Conservation (phyloP, 306 rosid species). For the Malus orientalis region DNA sequence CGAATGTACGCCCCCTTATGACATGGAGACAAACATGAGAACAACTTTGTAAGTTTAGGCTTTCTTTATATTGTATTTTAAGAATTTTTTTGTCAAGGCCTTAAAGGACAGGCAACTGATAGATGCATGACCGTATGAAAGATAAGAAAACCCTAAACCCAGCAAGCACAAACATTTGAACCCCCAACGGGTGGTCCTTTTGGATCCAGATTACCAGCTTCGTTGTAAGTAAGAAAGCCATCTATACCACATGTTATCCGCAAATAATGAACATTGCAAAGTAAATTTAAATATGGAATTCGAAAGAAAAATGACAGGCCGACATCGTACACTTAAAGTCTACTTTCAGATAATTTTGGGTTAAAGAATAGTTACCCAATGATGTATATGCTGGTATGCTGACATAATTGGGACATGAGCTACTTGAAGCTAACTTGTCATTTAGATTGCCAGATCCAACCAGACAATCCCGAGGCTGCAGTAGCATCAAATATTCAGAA, state of each 20-base stretch:
- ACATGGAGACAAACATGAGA: not conserved
- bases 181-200: not conserved
- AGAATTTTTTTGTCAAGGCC: not conserved
- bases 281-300: not conserved
- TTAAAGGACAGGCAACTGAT: not conserved
- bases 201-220: not conserved
- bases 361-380: slow-evolving; percentile 25
- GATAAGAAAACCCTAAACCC: not conserved
- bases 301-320: not conserved
- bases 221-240: not conserved
- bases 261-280: not conserved
- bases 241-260: not conserved
- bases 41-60: not conserved
- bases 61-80: not conserved
- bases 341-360: not conserved
- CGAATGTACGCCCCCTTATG: too few species aligned
- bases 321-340: not conserved
- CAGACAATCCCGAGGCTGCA: slow-evolving; percentile 84
- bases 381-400: slow-evolving; percentile 56
- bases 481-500: slow-evolving; percentile 1
- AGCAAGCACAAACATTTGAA: not conserved
- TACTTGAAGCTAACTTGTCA: slow-evolving; percentile 35
- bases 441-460: slow-evolving; percentile 26
- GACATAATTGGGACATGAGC: slow-evolving; percentile 68
- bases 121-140: not conserved